A percentile compares a stretch with the other conserved stretches of the same genome.
phyloP scores from a whole-genome alignment of 139 green algal genomes.

The Closterium sp. region DNA sequence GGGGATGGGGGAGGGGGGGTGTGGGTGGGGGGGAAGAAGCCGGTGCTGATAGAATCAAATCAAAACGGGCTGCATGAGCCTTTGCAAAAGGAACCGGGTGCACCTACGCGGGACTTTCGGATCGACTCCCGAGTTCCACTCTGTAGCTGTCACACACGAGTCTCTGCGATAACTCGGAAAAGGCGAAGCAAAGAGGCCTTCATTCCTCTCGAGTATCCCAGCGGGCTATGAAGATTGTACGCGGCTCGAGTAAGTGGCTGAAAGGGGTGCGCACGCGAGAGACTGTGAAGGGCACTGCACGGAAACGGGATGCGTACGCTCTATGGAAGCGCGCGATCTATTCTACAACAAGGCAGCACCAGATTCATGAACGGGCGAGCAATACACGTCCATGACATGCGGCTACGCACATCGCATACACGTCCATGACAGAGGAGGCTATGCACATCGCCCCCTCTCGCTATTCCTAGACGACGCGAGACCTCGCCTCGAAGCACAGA shows the following conservation, averaged over 20 bases:
- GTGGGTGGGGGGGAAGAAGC: too few species aligned
- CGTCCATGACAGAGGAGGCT: too few species aligned
- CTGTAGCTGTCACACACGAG: neutral
- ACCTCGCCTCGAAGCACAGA: neutral
- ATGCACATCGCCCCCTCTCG: neutral
- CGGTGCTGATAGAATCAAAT: too few species aligned
- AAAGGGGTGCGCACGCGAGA: neutral
- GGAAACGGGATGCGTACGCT: neutral
- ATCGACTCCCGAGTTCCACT: neutral
- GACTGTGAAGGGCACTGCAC: neutral
- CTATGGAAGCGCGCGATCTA: neutral
- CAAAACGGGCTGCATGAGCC: neutral
- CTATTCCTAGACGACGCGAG: neutral
- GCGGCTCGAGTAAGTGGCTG: neutral
- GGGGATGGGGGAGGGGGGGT: too few species aligned
- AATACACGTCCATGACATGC: too few species aligned
- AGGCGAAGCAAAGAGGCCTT: neutral
- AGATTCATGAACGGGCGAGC: too few species aligned
- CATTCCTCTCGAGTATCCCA: neutral
- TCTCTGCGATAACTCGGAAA: neutral
- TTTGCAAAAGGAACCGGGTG: neutral
- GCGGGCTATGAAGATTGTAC: neutral
- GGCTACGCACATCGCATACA: too few species aligned
- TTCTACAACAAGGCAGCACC: too few species aligned
- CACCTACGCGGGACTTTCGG: neutral